Conservation (phyloP, 768 basidiomycete genomes). For the Hygrocybe punicea region DNA sequence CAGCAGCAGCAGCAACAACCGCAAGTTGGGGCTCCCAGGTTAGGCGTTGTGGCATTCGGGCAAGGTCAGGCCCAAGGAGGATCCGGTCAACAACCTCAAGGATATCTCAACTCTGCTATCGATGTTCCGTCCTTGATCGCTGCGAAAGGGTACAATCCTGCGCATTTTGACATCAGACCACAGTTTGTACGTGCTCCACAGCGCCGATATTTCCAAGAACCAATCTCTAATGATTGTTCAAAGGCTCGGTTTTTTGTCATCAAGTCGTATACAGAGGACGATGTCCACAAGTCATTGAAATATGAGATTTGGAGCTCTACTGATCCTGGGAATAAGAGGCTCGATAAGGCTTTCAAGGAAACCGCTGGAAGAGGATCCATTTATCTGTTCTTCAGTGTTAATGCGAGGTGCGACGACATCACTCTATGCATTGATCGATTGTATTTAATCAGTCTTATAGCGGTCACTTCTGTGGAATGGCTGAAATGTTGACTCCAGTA, state of each 20-base stretch:
- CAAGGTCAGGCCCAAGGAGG: conserved; percentile 24
- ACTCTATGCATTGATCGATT: not conserved
- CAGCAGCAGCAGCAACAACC: conserved; percentile 64
- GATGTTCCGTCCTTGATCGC: conserved; percentile 85
- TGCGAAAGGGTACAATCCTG: conserved; percentile 88
- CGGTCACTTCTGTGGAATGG: conserved; percentile 98
- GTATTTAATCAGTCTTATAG: conserved; percentile 35
- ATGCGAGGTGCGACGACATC: conserved; percentile 61
- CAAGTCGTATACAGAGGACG: conserved; percentile 98
- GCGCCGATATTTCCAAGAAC: conserved; percentile 1
- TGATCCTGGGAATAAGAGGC: conserved; percentile 93
- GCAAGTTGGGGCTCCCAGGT: conserved; percentile 29
- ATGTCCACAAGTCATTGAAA: conserved; percentile 96
- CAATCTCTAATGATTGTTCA: not conserved
- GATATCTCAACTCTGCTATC: conserved; percentile 62
- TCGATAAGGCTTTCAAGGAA: conserved; percentile 97
- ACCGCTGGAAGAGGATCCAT: conserved; percentile 89
- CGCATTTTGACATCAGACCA: conserved; percentile 77
- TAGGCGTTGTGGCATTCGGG: conserved; percentile 39
- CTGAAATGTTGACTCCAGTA: conserved; percentile 94
- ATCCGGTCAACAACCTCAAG: conserved; percentile 30
- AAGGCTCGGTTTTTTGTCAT: conserved; percentile 95
- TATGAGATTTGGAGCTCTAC: conserved; percentile 99
- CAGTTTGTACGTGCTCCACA: conserved; percentile 53
- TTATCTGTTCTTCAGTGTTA: conserved; percentile 98